Conservation (phyloP, 1,284 basidiomycete genomes). For the Tetrapyrgos nigripes region DNA sequence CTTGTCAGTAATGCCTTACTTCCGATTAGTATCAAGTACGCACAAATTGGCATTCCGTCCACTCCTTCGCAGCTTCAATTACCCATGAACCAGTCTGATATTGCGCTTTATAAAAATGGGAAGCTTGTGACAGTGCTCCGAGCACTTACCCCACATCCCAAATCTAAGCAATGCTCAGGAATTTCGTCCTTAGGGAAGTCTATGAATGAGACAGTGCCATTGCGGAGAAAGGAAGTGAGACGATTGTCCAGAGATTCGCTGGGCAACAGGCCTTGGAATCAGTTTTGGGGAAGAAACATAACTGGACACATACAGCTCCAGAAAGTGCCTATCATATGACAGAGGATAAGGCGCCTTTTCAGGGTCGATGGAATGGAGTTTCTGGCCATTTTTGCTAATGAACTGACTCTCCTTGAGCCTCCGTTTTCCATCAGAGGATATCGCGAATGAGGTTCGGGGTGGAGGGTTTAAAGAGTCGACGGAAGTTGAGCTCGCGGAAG, state of each 20-base stretch:
- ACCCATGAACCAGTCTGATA: slow-evolving; percentile 72
- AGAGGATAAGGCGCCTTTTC: slow-evolving; percentile 81
- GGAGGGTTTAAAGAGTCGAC: slow-evolving; percentile 17
- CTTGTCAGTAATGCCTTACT: not conserved
- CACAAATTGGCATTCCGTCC: slow-evolving; percentile 72
- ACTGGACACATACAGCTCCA: slow-evolving; percentile 69
- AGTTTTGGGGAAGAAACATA: not conserved
- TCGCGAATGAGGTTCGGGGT: slow-evolving; percentile 23
- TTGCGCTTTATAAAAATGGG: slow-evolving; percentile 3
- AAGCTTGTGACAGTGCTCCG: too few species aligned
- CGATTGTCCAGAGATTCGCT: slow-evolving; percentile 67
- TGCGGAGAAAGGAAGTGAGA: slow-evolving; percentile 51
- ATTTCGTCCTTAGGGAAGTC: slow-evolving; percentile 49
- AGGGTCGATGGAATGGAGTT: slow-evolving; percentile 67
- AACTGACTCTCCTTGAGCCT: slow-evolving; percentile 62
- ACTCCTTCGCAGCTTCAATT: slow-evolving; percentile 73
- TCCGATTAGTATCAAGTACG: slow-evolving; percentile 4
- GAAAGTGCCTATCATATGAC: slow-evolving; percentile 66
- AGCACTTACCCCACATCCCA: slow-evolving; percentile 71
- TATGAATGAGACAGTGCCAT: slow-evolving; percentile 60
- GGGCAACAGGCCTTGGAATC: slow-evolving; percentile 13
- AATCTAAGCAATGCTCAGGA: slow-evolving; percentile 63
- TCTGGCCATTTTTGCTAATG: slow-evolving; percentile 61
- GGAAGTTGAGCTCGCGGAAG: slow-evolving; percentile 11
- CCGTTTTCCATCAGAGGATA: slow-evolving; percentile 38